Base-by-base conservation (phyloP, 805 yeast species). In the Metschnikowia sp. region DNA sequence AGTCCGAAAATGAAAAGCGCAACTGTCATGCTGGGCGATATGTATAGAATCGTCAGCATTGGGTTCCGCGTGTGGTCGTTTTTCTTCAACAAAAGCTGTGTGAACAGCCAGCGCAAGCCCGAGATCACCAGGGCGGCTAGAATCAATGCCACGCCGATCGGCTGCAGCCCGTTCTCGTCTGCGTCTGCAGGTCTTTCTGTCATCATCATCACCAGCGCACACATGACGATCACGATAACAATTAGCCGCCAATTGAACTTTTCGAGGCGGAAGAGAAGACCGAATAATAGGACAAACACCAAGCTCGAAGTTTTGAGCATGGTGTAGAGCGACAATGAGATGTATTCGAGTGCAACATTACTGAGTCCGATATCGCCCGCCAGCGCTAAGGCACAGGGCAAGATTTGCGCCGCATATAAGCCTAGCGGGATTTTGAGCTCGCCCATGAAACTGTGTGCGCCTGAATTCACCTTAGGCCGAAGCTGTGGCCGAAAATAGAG, bases 281-380 rank as follows among this genome's bases (percentile, higher is more conserved):
- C 92, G 73, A 96, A 94, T 7, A 92, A 57, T 26, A 94, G 70
- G 32, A 94, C 99, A 74, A 94, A 94, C 30, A 91, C 84, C 42
- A 94, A 77, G 12, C 92, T 81, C 7, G 94, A 83, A 0, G 97
- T 86, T 63, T 94, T 94, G 49, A 94, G 82, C 89, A 92, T 90
- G 8, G 98, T 92, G 65, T 91, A 94, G 39, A 91, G 78, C 13
- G 91, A 82, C 53, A 94, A 73, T 1, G 96, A 80, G 40, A 94
- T 86, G 60, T 80, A 83, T 53, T 84, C 75, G 58, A 91, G 80
- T 28, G 96, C 85, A 32, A 85, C 81, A 65, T 94, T 94, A 30
- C 96, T 92, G 53, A 90, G 75, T 1, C 99, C 98, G 54, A 94
- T 90, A 66, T 94, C 99, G 13, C 96, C 92, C 2, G 96, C 89